Base-by-base conservation (phyloP, 306 rosid genomes). In the Vigna trinervia region DNA sequence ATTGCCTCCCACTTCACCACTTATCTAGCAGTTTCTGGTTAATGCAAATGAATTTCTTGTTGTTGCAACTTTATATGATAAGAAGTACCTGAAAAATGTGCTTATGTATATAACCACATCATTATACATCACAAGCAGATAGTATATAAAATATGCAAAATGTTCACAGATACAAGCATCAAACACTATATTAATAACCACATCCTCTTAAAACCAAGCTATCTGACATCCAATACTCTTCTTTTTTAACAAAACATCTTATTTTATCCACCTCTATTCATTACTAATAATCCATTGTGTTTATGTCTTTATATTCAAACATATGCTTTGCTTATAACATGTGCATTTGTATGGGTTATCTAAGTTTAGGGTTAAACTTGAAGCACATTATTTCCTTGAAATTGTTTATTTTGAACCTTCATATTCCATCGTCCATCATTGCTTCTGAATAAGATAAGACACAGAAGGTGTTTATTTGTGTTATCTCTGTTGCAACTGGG, bases 291-390 rank as follows among this genome's bases (percentile, higher is more conserved):
- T 62, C 6, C 10, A 4, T 8, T 9, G 15, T 32, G 41, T 19
- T 23, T 23, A 0, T 17, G 39, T 26, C 11, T 45, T 50, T 38
- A 20, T 39, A 54, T 12, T 32, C 8, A 30, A 46, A 41, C n/a
- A 19, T 19, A 26, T 78, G 47, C 22, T 54, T 41, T 13, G 8
- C 9, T 34, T 28, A 14, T 7, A 23, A 8, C 34, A 57, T 58
- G 5, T 22, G 58, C 41, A 46, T 46, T 38, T 71, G 48, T 46
- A 15, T 66, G 6, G 46, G 14, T 30, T 43, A 34, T 26, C 76
- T 74, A 80, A 80, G 84, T 80, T 80, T 80, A 74, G 71, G 64
- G 80, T 74, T 80, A 59, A 46, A 46, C 56, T 36, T 1, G 34
- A 61, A 78, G 12, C 23, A 70, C 56, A 39, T 64, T 17, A 64